A percentile compares a stretch with the other conserved stretches of the same genome.
Conservation (phyloP, 257 asterid species). For the Orobanche coerulescens region DNA sequence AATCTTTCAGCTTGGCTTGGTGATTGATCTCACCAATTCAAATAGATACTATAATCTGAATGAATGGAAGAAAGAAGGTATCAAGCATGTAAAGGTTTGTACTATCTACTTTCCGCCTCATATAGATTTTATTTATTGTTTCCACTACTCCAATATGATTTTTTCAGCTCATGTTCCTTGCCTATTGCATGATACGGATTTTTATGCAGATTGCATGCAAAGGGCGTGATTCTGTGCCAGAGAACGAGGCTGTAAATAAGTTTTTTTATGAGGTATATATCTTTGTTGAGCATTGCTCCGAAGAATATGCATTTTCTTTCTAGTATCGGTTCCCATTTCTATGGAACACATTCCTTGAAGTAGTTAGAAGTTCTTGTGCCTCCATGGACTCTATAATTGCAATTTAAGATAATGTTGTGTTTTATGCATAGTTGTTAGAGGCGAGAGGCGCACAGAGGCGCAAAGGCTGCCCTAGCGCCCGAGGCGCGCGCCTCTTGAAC, state of each 20-base stretch:
- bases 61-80: slow-evolving; percentile 76
- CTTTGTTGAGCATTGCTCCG: background rate
- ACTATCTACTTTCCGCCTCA: slow-evolving; percentile 17
- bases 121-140: slow-evolving; percentile 9
- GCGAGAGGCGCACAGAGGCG: too few species aligned
- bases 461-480: too few species aligned
- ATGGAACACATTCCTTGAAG: background rate
- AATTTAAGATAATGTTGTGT: too few species aligned
- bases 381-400: background rate
- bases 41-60: slow-evolving; percentile 60
- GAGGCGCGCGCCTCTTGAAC: too few species aligned
- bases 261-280: slow-evolving; percentile 79
- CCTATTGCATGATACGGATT: too few species aligned
- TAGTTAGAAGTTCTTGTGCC: background rate
- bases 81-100: slow-evolving; percentile 89
- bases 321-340: slow-evolving; percentile 13
- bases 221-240: slow-evolving; percentile 98
- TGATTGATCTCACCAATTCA: slow-evolving; percentile 96
- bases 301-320: background rate
- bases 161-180: slow-evolving; percentile 24
- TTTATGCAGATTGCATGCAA: slow-evolving; percentile 75
- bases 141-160: slow-evolving; percentile 6
- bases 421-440: too few species aligned
- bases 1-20: slow-evolving; percentile 78
- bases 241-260: slow-evolving; percentile 72